A percentile compares a stretch with the other conserved stretches of the same genome.
Evolutionary conservation across 2,329 filamentous ascomycete species (phyloP).

Genomic region (Laburnicola sp.): DNA sequence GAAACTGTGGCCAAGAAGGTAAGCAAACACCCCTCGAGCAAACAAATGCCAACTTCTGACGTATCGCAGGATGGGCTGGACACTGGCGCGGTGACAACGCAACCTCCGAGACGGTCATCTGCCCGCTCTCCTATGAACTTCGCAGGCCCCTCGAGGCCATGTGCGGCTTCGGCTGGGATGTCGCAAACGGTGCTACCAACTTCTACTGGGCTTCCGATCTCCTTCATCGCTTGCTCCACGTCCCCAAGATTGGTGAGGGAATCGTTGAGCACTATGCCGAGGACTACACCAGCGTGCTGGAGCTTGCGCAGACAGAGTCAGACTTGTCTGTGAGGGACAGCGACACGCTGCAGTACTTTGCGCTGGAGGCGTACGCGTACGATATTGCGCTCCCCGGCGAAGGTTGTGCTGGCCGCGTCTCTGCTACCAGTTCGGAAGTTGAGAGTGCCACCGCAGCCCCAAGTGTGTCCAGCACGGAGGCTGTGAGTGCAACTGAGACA

Average conservation of each 20-base stretch:
- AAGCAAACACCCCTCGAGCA: constrained; percentile 1
- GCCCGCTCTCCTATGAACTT: constrained; percentile 61
- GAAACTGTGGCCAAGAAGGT: constrained; percentile 58
- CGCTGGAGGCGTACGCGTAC: constrained; percentile 67
- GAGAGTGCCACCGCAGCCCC: constrained; percentile 1
- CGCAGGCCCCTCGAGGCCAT: constrained; percentile 62
- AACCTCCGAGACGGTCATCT: constrained; percentile 70
- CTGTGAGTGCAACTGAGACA: constrained; percentile 8
- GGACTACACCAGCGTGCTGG: constrained; percentile 58
- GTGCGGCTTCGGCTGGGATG: constrained; percentile 65
- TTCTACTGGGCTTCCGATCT: constrained; percentile 69
- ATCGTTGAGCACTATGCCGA: constrained; percentile 66
- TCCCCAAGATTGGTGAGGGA: constrained; percentile 62
- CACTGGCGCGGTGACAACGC: constrained; percentile 70
- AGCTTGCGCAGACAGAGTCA: constrained; percentile 56
- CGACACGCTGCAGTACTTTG: constrained; percentile 68
- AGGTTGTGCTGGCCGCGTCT: constrained; percentile 59
- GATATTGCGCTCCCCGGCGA: constrained; percentile 66
- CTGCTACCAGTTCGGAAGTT: constrained; percentile 13
- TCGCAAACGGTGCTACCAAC: constrained; percentile 60
- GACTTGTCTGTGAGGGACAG: constrained; percentile 60
- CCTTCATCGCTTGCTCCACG: constrained; percentile 67
- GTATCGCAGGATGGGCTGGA: constrained; percentile 61
- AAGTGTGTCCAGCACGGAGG: constrained; percentile 1
- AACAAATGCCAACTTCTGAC: not conserved